Evolutionary conservation across 2,329 filamentous ascomycete species (phyloP), one percentile per base, ranked within the genome.

Genomic region (Thelonectria blattea): DNA sequence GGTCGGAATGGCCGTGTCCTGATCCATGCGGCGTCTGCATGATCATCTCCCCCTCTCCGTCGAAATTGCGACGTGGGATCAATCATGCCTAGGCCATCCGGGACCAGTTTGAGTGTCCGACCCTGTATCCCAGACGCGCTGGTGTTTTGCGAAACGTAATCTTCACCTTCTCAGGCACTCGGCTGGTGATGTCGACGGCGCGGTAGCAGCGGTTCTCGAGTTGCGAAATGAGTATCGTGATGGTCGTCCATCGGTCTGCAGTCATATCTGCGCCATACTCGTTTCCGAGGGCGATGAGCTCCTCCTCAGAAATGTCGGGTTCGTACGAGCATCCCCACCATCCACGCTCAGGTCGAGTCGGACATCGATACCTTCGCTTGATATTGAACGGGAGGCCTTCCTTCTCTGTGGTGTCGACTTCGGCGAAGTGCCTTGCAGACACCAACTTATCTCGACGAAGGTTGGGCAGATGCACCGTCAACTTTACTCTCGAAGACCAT

Each of bases 21-120:
- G 68, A 66, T 69, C 68, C 64, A 69, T 67, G 68, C 68, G 61
- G 61, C 55, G 48, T 42, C 17, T 65, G 65, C 67, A 69, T 71
- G 68, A 67, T 53, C 59, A 65, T 48, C 66, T 47, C 48, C 46
- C 24, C 24, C 22, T 42, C 17, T 56, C 57, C 57, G 30, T 56
- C 61, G 64, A 67, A 65, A 68, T 67, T 68, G 53, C 61, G 43
- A 58, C 52, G 56, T 45, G 52, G 54, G 46, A 62, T 67, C 54
- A 39, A 30, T 50, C 20, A 52, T 62, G 60, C 62, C 42, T 48
- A 57, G 39, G 37, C 43, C 5, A 7, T 30, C 27, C 27, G 27
- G 15, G 24, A 10, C 27, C 27, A 37, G 12, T 49, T 27, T 47
- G n/a, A 20, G n/a, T 43, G 30, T 34, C 46, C 15, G 17, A 32